These are phyloP conservation scores for Tausonia pullulans DNA, from an alignment of 1,284 basidiomycete genomes.

Conservation along the genomic window DNA sequence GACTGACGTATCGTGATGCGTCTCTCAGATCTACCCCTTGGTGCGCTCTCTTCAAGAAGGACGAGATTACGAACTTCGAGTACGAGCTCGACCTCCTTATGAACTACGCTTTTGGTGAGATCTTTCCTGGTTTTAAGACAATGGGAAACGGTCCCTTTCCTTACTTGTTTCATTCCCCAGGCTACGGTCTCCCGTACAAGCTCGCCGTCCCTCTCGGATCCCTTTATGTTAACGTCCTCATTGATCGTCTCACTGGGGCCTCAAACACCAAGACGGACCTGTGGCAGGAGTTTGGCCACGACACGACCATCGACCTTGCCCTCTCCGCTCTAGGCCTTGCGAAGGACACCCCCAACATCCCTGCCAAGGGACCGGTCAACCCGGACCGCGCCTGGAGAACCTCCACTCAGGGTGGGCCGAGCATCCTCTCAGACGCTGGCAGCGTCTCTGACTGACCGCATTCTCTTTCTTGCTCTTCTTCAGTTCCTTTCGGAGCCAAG, in stretches of 20 bases:
- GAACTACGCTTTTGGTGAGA: constrained; percentile 35
- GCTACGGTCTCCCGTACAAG: constrained; percentile 36
- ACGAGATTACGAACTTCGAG: constrained; percentile 34
- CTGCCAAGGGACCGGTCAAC: constrained; percentile 29
- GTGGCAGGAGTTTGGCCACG: constrained; percentile 43
- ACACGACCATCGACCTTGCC: constrained; percentile 41
- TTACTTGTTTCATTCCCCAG: not conserved
- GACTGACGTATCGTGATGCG: not conserved
- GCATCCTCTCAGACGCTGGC: not conserved
- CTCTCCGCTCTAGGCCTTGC: constrained; percentile 39
- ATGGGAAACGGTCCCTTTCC: not conserved
- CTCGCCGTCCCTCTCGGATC: constrained; percentile 39
- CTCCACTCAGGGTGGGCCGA: constrained; percentile 29
- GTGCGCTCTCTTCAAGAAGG: constrained; percentile 36
- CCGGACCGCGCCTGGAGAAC: constrained; percentile 36
- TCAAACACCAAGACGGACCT: constrained; percentile 28
- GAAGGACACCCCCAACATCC: constrained; percentile 34
- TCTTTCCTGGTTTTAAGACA: not conserved
- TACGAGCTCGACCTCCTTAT: constrained; percentile 43
- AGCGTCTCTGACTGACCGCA: not conserved
- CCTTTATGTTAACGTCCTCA: constrained; percentile 38
- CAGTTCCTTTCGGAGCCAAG: constrained; percentile 38
- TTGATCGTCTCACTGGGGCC: constrained; percentile 39
- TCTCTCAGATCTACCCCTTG: constrained; percentile 30
- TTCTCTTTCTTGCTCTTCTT: not conserved